Evolutionary conservation across 345 rosid species (phyloP).

Genomic region (Clarkia xantiana): DNA sequence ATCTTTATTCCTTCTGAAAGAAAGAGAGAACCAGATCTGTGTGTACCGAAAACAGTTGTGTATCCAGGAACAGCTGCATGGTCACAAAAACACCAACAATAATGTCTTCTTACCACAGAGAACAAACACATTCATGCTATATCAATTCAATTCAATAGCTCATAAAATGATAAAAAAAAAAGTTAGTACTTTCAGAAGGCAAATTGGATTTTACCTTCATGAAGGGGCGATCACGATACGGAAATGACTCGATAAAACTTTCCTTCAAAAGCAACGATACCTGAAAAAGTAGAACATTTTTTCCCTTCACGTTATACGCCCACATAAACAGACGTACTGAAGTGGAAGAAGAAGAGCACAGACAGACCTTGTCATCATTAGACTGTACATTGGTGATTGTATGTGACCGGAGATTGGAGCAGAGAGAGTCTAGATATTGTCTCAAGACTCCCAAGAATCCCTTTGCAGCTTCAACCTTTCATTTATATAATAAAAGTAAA

Average conservation of each 20-base stretch:
- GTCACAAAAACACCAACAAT: neutral
- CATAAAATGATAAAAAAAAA: too few species aligned
- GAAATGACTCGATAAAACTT: constrained; percentile 81
- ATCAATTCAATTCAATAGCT: too few species aligned
- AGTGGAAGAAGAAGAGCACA: constrained; percentile 8
- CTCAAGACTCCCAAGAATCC: constrained; percentile 59
- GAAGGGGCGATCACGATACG: constrained; percentile 63
- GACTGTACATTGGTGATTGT: constrained; percentile 97
- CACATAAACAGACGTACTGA: neutral
- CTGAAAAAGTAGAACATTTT: constrained; percentile 16
- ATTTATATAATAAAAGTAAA: too few species aligned
- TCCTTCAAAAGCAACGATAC: constrained; percentile 87
- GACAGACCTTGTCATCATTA: constrained; percentile 93
- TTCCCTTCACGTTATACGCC: too few species aligned
- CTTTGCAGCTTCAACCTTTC: constrained; percentile 81
- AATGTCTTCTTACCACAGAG: neutral
- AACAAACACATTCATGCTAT: too few species aligned
- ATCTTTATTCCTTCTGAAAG: constrained; percentile 69
- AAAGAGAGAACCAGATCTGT: constrained; percentile 87
- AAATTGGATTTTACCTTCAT: constrained; percentile 63
- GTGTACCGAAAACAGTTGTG: constrained; percentile 92
- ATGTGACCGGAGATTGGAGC: constrained; percentile 81
- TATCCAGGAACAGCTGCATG: constrained; percentile 65
- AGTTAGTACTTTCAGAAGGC: too few species aligned
- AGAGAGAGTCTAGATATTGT: constrained; percentile 69